Base-by-base conservation (phyloP, 352 stramenopile genomes). In the Pythium graminicola region DNA sequence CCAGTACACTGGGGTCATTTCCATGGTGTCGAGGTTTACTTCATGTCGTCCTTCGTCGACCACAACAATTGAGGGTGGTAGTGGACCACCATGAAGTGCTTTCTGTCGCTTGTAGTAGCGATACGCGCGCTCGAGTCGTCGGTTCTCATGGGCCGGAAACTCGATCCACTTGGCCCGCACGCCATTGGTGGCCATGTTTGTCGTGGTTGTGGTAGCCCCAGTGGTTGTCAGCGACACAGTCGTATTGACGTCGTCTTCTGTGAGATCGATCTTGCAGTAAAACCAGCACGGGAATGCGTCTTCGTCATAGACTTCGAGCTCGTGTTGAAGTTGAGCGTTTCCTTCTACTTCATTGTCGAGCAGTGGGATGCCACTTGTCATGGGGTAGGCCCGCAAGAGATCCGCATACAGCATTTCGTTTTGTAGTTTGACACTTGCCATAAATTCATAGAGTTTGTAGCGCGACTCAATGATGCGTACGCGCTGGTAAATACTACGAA, bases 1-100 rank as follows among this genome's bases (percentile, higher is more conserved):
- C 84, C 84, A 94, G 46, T 93, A 94, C 42, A 94, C 77, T 0
- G 79, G 77, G 36, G 44, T 86, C 76, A 93, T 91, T 13, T 63
- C 62, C 79, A 91, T 89, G 1, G 63, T 76, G 24, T 87, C 76
- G 27, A 94, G 47, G 31, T 80, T 76, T 11, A 94, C 84, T 50
- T 93, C 80, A 53, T 89, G 69, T 7, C 81, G 76, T 5, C 84
- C 84, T 79, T 92, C 75, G 46, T 94, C 81, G 0, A 94, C 84
- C 4, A 89, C 19, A 7, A 94, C 84, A 22, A 87, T 67, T 13
- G 67, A 69, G 9, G 72, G 70, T 23, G 75, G 75, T 22, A 69
- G 33, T 16, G 81, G 77, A 4, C 24, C 42, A 23, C 52, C 40
- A 4, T 70, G 67, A 33, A 70, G 68, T 17, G 20, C 56, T 33